These are phyloP conservation scores for Trapa incisa DNA, from an alignment of 345 rosid species.

Conservation along the genomic window DNA sequence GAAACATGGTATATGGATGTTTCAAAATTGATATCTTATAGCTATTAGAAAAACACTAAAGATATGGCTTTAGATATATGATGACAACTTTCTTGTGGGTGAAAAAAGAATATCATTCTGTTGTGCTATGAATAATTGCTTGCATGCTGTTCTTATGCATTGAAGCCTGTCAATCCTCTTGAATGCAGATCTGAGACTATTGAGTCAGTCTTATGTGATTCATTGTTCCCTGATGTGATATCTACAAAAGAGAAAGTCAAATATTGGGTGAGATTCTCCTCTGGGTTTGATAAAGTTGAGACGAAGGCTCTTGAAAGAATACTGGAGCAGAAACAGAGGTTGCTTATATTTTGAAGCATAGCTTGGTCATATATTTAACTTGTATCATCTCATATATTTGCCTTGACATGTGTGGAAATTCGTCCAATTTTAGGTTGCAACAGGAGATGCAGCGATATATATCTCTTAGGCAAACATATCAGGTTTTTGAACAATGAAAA, in stretches of 20 bases:
- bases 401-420: not conserved
- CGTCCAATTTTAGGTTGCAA: constrained; percentile 67
- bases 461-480: constrained; percentile 63
- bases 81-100: not conserved
- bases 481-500: constrained; percentile 35
- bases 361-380: not conserved
- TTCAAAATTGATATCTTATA: not conserved
- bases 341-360: constrained; percentile 14
- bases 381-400: not conserved
- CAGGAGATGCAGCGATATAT: constrained; percentile 93
- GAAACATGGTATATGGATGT: not conserved
- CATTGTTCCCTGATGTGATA: constrained; percentile 53
- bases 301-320: constrained; percentile 78
- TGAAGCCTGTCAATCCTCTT: constrained; percentile 4
- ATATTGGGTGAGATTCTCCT: constrained; percentile 70
- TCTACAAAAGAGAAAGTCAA: constrained; percentile 53
- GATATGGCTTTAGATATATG: not conserved
- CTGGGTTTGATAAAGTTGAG: constrained; percentile 75
- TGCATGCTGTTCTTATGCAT: not conserved
- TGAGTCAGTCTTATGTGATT: constrained; percentile 56
- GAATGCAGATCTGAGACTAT: constrained; percentile 77
- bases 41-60: not conserved
- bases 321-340: constrained; percentile 96
- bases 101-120: not conserved
- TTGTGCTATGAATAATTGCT: not conserved